A percentile compares a stretch with the other conserved stretches of the same genome.
Conservation (phyloP, 139 green algal genomes). For the Tetraselmis chui region DNA sequence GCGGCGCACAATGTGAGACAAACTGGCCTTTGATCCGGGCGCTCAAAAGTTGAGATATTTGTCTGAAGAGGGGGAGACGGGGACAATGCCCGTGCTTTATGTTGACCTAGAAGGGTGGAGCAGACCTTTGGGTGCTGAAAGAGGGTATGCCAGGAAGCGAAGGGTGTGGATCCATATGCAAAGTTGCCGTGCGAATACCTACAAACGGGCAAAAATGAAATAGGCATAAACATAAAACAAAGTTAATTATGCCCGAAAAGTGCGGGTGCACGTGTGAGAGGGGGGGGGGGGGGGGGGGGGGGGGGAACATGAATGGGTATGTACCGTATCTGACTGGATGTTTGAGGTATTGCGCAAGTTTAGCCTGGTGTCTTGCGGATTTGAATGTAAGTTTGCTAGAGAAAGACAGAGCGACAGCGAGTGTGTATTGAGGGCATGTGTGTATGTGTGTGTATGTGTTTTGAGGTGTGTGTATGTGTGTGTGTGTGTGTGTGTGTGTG, state of each 20-base stretch:
- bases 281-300: too few species aligned
- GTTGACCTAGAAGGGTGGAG: too few species aligned
- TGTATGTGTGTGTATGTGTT: too few species aligned
- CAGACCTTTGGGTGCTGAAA: not conserved
- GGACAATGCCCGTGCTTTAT: not conserved
- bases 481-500: too few species aligned
- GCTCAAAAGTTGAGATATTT: not conserved
- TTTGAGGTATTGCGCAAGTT: too few species aligned
- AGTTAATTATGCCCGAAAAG: not conserved
- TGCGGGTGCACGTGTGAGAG: not conserved
- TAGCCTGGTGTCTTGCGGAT: too few species aligned
- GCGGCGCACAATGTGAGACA: too few species aligned
- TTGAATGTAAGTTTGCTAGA: too few species aligned
- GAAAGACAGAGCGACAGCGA: too few species aligned
- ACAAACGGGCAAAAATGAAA: not conserved
- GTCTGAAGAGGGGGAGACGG: not conserved
- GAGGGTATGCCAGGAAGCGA: not conserved
- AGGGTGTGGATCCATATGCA: conserved; percentile 7
- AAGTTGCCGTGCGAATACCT: conserved; percentile 10
- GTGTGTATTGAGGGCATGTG: too few species aligned
- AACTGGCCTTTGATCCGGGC: too few species aligned
- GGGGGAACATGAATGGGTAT: not conserved
- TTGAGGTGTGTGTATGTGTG: too few species aligned
- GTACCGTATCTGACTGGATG: not conserved
- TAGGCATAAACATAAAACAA: not conserved